Percentiles rank a stretch among this genome's conserved stretches.
Evolutionary conservation across 23 red algal species (phyloP).

Genomic region (Gracilaria gracilis): DNA sequence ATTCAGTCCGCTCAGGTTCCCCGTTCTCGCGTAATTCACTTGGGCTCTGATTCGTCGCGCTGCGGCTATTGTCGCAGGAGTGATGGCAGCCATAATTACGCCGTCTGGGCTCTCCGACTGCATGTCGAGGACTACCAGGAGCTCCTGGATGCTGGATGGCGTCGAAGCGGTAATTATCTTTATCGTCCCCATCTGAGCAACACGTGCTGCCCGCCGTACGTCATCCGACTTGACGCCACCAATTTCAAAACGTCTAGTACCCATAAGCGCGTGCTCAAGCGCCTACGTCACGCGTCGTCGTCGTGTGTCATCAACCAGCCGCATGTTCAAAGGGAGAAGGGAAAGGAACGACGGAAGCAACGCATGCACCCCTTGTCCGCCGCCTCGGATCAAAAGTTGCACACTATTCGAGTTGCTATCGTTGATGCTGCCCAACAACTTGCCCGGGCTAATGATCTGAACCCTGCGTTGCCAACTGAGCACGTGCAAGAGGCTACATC

Average conservation of each 20-base stretch:
- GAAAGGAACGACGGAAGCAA: background rate
- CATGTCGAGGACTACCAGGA: constrained; percentile 79
- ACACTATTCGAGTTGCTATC: background rate
- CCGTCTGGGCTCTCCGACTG: constrained; percentile 74
- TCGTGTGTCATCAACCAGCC: background rate
- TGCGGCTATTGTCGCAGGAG: constrained; percentile 55
- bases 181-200: constrained; percentile 77
- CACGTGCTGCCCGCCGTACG: constrained; percentile 90
- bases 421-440: background rate
- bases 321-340: no score
- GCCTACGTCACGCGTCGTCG: constrained; percentile 31
- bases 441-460: background rate
- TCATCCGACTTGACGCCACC: constrained; percentile 74
- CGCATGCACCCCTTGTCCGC: no score
- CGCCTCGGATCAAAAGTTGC: background rate
- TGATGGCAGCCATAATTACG: constrained; percentile 42
- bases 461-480: background rate
- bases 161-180: constrained; percentile 87
- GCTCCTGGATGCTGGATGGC: constrained; percentile 83
- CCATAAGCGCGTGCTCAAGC: constrained; percentile 63
- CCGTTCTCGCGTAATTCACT: constrained; percentile 29
- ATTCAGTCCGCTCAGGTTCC: constrained; percentile 29
- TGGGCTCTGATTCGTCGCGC: constrained; percentile 43
- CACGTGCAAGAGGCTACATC: constrained; percentile 15
- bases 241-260: constrained; percentile 44